Conservation (phyloP, 108 stramenopile species). For the Pseudonitzschia multiseries region DNA sequence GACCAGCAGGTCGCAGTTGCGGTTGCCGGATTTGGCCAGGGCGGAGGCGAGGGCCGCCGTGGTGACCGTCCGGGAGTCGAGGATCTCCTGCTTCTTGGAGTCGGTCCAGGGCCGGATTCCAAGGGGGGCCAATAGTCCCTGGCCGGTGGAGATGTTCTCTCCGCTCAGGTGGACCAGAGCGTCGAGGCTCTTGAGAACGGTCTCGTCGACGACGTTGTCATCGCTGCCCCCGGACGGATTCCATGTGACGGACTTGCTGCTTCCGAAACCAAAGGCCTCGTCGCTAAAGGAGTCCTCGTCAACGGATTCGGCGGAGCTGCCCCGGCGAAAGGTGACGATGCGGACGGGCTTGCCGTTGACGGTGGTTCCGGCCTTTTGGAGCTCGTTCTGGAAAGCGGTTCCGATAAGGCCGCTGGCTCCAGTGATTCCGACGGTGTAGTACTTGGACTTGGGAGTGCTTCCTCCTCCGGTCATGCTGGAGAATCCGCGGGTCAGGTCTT, state of each 20-base stretch:
- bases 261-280: background rate
- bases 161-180: slow-evolving; percentile 52
- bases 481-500: slow-evolving; percentile 17
- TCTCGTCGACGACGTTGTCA: slow-evolving; percentile 22
- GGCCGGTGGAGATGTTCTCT: slow-evolving; percentile 54
- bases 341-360: slow-evolving; percentile 56
- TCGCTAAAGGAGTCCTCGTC: slow-evolving; percentile 18
- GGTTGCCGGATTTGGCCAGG: slow-evolving; percentile 17
- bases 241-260: slow-evolving; percentile 31
- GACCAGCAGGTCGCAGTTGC: slow-evolving; percentile 32
- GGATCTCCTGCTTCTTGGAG: slow-evolving; percentile 51
- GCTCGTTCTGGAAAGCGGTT: slow-evolving; percentile 49
- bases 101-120: slow-evolving; percentile 57
- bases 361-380: slow-evolving; percentile 8
- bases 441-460: slow-evolving; percentile 33
- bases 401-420: slow-evolving; percentile 53
- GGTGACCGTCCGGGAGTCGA: slow-evolving; percentile 41
- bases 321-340: slow-evolving; percentile 32
- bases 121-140: slow-evolving; percentile 48
- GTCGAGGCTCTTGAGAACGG: slow-evolving; percentile 37
- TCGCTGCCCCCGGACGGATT: slow-evolving; percentile 44
- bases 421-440: slow-evolving; percentile 54
- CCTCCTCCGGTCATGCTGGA: slow-evolving; percentile 12
- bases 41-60: slow-evolving; percentile 44
- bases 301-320: slow-evolving; percentile 18